Evolutionary conservation across 371 early-diverging fungal genomes (phyloP).

Genomic region (Fennellomyces sp.): DNA sequence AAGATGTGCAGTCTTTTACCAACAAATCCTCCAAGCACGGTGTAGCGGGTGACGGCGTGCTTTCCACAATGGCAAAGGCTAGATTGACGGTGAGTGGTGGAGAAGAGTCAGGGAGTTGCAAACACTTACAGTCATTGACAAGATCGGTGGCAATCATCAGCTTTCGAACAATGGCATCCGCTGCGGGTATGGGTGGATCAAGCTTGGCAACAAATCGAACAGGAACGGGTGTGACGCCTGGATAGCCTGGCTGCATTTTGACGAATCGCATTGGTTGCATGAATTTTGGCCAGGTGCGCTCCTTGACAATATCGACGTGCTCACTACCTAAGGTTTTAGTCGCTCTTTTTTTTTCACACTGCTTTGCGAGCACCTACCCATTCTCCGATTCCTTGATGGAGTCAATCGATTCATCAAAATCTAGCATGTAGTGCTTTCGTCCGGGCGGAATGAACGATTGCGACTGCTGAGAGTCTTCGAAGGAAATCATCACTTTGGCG

Average conservation of each 20-base stretch:
- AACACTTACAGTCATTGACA: conserved; percentile 13
- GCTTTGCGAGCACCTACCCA: conserved; percentile 12
- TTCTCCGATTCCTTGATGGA: conserved; percentile 18
- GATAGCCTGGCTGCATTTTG: conserved; percentile 23
- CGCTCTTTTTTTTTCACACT: neutral
- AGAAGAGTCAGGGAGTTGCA: no score
- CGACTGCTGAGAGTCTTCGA: conserved; percentile 36
- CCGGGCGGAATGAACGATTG: conserved; percentile 29
- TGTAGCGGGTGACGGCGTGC: neutral
- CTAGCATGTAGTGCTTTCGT: conserved; percentile 27
- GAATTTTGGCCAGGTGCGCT: conserved; percentile 28
- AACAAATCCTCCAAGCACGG: conserved; percentile 35
- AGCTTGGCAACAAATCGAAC: conserved; percentile 42
- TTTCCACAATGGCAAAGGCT: neutral
- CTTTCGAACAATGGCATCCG: conserved; percentile 30
- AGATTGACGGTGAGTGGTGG: no score
- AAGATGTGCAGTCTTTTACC: conserved; percentile 11
- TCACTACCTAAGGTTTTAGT: neutral
- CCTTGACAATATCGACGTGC: conserved; percentile 31
- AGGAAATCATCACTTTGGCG: conserved; percentile 31
- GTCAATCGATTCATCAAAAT: conserved; percentile 35
- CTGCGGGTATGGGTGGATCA: conserved; percentile 40
- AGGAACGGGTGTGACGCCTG: conserved; percentile 29
- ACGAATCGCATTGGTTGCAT: conserved; percentile 36
- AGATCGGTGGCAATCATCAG: conserved; percentile 34